phyloP scores from a whole-genome alignment of 768 basidiomycete genomes.

The Plicaturopsis crispa region DNA sequence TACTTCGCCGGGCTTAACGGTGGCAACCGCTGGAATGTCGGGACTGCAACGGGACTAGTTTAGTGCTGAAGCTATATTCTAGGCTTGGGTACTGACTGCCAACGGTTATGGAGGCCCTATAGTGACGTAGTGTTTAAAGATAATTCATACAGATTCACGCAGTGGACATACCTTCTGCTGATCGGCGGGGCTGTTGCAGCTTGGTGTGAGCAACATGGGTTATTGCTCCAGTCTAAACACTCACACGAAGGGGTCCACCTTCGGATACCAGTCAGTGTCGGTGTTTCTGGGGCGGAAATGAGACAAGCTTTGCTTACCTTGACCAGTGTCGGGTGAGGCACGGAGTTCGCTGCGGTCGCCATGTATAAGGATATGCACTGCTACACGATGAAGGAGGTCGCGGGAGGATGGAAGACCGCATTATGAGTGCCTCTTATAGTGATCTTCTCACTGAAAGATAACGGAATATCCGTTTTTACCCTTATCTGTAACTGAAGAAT shows the following conservation, averaged over 20 bases:
- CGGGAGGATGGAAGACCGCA: too few species aligned
- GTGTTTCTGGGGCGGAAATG: background rate
- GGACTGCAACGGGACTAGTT: slow-evolving; percentile 29
- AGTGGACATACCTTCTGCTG: slow-evolving; percentile 47
- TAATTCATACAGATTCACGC: background rate
- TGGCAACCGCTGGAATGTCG: slow-evolving; percentile 53
- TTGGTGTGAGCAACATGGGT: background rate
- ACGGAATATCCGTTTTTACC: too few species aligned
- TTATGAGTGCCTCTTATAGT: too few species aligned
- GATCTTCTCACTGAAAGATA: too few species aligned
- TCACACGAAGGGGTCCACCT: slow-evolving; percentile 70
- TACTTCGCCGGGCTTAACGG: slow-evolving; percentile 57
- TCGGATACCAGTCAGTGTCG: background rate
- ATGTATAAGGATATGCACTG: too few species aligned
- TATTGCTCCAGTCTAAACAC: slow-evolving; percentile 11
- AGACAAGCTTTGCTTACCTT: slow-evolving; percentile 27
- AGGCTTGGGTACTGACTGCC: slow-evolving; percentile 46
- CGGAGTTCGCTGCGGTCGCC: slow-evolving; percentile 58
- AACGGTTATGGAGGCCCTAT: slow-evolving; percentile 63
- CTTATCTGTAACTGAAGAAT: too few species aligned
- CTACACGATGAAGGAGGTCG: too few species aligned
- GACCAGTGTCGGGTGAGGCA: slow-evolving; percentile 51
- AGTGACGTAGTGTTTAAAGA: slow-evolving; percentile 1
- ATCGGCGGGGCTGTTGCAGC: slow-evolving; percentile 30
- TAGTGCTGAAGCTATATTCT: background rate